These are phyloP conservation scores for Cladorrhinum sp. DNA, from an alignment of 2,329 filamentous ascomycete genomes.

Conservation along the genomic window DNA sequence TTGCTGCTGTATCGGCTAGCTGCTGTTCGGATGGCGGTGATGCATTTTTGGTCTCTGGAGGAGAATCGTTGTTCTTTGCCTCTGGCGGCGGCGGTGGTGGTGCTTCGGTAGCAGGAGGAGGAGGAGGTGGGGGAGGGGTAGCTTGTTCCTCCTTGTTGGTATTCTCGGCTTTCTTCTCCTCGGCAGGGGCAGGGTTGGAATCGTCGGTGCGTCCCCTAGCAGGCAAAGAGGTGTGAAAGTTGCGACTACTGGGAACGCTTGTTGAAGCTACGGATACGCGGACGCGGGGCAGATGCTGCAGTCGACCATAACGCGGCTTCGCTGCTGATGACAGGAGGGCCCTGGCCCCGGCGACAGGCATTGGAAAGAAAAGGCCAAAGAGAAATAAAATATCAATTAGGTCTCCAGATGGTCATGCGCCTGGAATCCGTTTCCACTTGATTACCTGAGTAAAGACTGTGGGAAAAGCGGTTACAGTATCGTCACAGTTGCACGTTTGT, in stretches of 20 bases:
- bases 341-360: conserved; percentile 28
- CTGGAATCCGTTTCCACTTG: no score
- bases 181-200: conserved; percentile 4
- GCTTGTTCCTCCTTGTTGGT: neutral
- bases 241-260: neutral
- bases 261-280: neutral
- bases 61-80: conserved; percentile 4
- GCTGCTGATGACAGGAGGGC: conserved; percentile 29
- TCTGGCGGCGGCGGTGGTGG: neutral
- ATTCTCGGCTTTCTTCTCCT: conserved; percentile 13
- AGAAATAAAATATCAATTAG: conserved; percentile 2
- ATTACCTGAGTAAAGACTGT: neutral
- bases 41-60: conserved; percentile 3
- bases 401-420: neutral
- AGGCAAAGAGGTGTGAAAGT: conserved; percentile 21
- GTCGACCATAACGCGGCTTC: conserved; percentile 6
- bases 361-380: conserved; percentile 18
- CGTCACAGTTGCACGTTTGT: neutral
- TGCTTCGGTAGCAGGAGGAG: neutral
- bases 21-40: neutral
- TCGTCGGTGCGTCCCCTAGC: conserved; percentile 15
- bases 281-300: conserved; percentile 19
- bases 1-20: conserved; percentile 10
- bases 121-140: neutral
- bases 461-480: neutral